Evolutionary conservation across 2,329 filamentous ascomycete genomes (phyloP).

Genomic region (Phaeosphaeria sp.): DNA sequence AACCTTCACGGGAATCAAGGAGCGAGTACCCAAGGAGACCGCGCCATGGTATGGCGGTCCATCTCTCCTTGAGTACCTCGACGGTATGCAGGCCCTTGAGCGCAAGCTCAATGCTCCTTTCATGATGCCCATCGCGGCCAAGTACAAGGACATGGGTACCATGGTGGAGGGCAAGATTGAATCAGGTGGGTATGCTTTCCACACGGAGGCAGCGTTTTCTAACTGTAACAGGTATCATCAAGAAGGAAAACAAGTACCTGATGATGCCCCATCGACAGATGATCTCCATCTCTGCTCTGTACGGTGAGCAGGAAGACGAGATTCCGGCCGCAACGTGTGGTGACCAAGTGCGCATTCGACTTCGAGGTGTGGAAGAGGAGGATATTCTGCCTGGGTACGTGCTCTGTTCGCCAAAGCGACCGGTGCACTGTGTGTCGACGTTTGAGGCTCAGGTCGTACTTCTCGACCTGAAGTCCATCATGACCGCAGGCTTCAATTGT

Average conservation of each 20-base stretch:
- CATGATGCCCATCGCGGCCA: conserved; percentile 98
- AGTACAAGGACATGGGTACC: conserved; percentile 97
- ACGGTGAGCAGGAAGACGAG: conserved; percentile 96
- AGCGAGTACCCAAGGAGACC: conserved; percentile 75
- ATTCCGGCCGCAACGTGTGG: conserved; percentile 81
- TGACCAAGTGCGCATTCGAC: conserved; percentile 90
- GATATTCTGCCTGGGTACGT: conserved; percentile 96
- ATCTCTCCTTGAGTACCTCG: conserved; percentile 93
- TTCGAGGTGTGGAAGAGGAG: conserved; percentile 96
- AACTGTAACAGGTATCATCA: conserved; percentile 68
- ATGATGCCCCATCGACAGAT: conserved; percentile 96
- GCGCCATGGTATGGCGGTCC: conserved; percentile 88
- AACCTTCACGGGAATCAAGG: conserved; percentile 84
- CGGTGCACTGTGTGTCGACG: conserved; percentile 85
- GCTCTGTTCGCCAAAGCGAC: conserved; percentile 89
- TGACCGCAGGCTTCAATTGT: conserved; percentile 95
- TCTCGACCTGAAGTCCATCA: conserved; percentile 90
- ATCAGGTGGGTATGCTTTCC: conserved; percentile 58
- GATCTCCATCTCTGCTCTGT: conserved; percentile 82
- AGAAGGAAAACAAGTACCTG: conserved; percentile 83
- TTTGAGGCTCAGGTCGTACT: conserved; percentile 98
- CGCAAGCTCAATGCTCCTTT: conserved; percentile 97
- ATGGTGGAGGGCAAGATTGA: conserved; percentile 98
- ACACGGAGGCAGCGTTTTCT: background rate
- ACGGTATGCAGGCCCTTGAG: conserved; percentile 89